These are phyloP conservation scores for Elongisporangium prolatum DNA, from an alignment of 352 stramenopile species.

Conservation along the genomic window DNA sequence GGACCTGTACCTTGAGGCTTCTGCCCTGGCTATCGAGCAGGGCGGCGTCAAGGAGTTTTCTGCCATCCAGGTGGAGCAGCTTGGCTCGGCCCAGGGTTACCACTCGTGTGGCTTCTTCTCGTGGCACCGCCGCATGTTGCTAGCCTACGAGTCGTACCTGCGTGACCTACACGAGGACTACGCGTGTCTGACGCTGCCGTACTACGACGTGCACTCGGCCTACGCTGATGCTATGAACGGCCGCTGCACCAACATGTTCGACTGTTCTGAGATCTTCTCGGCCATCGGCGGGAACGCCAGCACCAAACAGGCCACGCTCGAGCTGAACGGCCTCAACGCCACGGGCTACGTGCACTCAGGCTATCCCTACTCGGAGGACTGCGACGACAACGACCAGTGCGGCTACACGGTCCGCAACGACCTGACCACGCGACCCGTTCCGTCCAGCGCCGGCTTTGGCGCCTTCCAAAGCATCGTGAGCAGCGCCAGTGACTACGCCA, in stretches of 20 bases:
- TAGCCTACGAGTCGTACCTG: conserved; percentile 64
- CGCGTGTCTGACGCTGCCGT: conserved; percentile 66
- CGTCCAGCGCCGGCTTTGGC: conserved; percentile 43
- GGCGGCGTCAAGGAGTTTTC: conserved; percentile 48
- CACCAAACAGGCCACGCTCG: conserved; percentile 8
- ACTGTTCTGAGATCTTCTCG: conserved; percentile 57
- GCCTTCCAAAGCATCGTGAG: conserved; percentile 49
- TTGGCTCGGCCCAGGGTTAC: conserved; percentile 42
- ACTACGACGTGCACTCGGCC: conserved; percentile 72
- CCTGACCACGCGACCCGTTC: conserved; percentile 27
- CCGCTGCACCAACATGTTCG: conserved; percentile 52
- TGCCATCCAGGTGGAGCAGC: conserved; percentile 36
- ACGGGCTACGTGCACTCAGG: conserved; percentile 26
- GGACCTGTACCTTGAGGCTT: conserved; percentile 51
- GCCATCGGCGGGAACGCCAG: conserved; percentile 33
- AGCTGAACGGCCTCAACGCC: conserved; percentile 22
- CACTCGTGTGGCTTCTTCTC: conserved; percentile 57
- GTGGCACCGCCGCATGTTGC: conserved; percentile 60
- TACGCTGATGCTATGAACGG: conserved; percentile 42
- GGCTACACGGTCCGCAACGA: conserved; percentile 38
- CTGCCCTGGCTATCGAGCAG: conserved; percentile 27
- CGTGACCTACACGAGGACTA: conserved; percentile 51
- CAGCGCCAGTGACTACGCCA: conserved; percentile 44
- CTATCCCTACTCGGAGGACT: conserved; percentile 26
- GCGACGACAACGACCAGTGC: conserved; percentile 39